Percentiles rank a stretch among this genome's conserved stretches.
Evolutionary conservation across 169 alveolate genomes (phyloP).

Genomic region (Plasmodium reichenowi): DNA sequence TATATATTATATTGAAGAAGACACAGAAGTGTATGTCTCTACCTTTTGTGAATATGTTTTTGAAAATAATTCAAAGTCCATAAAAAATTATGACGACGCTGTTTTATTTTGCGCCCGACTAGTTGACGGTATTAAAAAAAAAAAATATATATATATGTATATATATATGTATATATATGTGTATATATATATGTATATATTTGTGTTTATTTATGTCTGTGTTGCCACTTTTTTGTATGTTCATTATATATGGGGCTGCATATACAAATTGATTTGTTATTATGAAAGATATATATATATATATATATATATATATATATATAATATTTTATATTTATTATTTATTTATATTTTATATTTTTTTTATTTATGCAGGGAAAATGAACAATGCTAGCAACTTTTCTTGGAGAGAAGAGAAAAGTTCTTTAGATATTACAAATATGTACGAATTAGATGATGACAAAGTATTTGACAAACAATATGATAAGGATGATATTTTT

Average conservation of each 20-base stretch:
- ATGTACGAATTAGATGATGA: constrained; percentile 47
- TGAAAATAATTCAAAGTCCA: constrained; percentile 32
- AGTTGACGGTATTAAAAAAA: constrained; percentile 44
- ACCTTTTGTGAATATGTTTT: constrained; percentile 68
- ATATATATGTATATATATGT: not conserved
- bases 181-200: constrained; percentile 3
- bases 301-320: constrained; percentile 7
- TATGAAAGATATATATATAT: not conserved
- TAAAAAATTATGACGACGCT: constrained; percentile 60
- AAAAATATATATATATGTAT: not conserved
- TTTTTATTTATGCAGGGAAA: constrained; percentile 20
- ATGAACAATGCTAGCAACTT: constrained; percentile 25
- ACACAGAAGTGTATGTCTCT: constrained; percentile 18
- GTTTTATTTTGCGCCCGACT: constrained; percentile 60
- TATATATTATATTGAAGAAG: constrained; percentile 62
- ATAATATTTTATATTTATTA: not conserved
- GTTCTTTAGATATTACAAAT: constrained; percentile 8
- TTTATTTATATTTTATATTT: not conserved
- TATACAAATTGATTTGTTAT: not conserved
- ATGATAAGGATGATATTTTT: constrained; percentile 50
- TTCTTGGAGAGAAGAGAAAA: constrained; percentile 62
- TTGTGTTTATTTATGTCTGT: not conserved
- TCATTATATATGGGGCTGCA: no score
- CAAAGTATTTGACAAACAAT: constrained; percentile 22
- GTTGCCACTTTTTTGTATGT: no score